A percentile compares a stretch with the other conserved stretches of the same genome.
phyloP scores from a whole-genome alignment of 176 grass and related monocot species.

The Phyllostachys edulis region DNA sequence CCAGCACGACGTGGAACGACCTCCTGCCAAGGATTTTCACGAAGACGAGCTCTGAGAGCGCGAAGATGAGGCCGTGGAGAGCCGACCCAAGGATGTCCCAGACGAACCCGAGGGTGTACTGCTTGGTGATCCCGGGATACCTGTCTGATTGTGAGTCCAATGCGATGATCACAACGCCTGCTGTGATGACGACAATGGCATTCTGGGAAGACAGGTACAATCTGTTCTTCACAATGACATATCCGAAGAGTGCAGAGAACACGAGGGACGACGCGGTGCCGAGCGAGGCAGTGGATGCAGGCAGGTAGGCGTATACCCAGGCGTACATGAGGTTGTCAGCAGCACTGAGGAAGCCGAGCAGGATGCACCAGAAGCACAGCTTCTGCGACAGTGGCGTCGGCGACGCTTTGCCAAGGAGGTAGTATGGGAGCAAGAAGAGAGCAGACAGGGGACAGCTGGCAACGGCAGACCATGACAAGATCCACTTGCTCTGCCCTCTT shows the following conservation, averaged over 20 bases:
- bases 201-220: conserved; percentile 59
- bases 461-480: conserved; percentile 82
- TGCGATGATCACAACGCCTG: conserved; percentile 63
- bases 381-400: conserved; percentile 47
- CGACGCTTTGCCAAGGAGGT: conserved; percentile 38
- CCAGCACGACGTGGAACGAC: conserved; percentile 83
- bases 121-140: conserved; percentile 57
- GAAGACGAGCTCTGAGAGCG: conserved; percentile 86
- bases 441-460: conserved; percentile 74
- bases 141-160: conserved; percentile 75
- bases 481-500: conserved; percentile 91
- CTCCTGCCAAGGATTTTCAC: conserved; percentile 47
- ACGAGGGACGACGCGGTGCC: conserved; percentile 74
- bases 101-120: conserved; percentile 66
- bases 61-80: conserved; percentile 90
- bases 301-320: conserved; percentile 84
- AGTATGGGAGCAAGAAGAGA: conserved; percentile 49
- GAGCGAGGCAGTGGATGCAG: conserved; percentile 84
- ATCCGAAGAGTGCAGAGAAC: conserved; percentile 76
- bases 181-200: conserved; percentile 69
- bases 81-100: conserved; percentile 78
- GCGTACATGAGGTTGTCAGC: conserved; percentile 92
- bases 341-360: conserved; percentile 80
- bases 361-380: conserved; percentile 59
- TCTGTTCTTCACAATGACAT: conserved; percentile 64